Base-by-base conservation (phyloP, 1,284 basidiomycete species). In the Trichosporon faecale region DNA sequence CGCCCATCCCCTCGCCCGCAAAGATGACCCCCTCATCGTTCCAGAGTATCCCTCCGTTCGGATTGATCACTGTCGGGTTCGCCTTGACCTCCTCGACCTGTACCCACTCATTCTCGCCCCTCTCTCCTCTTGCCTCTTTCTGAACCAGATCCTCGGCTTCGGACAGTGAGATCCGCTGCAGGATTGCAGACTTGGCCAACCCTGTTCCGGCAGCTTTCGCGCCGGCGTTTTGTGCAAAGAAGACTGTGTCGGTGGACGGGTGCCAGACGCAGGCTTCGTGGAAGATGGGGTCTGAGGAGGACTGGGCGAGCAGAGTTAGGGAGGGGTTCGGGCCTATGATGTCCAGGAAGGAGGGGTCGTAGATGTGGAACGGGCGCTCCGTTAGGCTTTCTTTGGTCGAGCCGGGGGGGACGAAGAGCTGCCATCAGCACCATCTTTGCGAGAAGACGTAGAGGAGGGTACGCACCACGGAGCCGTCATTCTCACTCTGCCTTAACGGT, bases 251-350 rank as follows among this genome's bases (percentile, higher is more conserved):
- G 16, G 88, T 89, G 16, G 82, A 84, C 0, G 88, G 83, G 86
- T 65, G 77, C 81, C 88, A 91, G 1, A 91, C 85, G 0, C 88
- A 89, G 1, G 90, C 91, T 80, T 92, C 91, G 75, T 92, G 91
- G 25, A 90, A 91, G 73, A 91, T 88, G 0, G 89, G 90, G 18
- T 86, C 86, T 0, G 85, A 82, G 72, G 88, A 87, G 8, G 49
- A 8, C 14, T 37, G 11, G 0, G 88, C 87, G 25, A 92, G 86
- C 70, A 86, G 80, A 4, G 86, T 85, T 64, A 92, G 86, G 0
- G 86, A 86, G 2, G 91, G 87, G 46, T 84, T 82, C 7, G 80
- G 75, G 0, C 91, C 91, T 2, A 92, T 86, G 72, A 91, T 84
- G 37, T 75, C 66, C 69, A 89, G 81, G 80, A 92, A 92, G 5